Conservation (phyloP, 305 asterid genomes). For the Fraxinus velutina region DNA sequence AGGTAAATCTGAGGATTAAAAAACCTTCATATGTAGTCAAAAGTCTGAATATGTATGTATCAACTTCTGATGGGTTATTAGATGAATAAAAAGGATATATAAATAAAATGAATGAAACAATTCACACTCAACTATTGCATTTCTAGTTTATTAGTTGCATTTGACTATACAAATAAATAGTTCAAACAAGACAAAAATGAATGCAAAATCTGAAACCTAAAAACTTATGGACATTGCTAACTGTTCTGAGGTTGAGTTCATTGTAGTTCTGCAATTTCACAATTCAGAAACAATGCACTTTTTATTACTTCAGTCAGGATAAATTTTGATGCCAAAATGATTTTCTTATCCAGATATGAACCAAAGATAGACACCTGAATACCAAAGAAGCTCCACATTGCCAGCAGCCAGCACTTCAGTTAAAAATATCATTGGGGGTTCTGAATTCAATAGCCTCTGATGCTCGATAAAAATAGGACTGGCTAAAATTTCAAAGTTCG, state of each 20-base stretch:
- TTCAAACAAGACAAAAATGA: neutral
- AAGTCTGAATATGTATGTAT: too few species aligned
- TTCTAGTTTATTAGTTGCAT: neutral
- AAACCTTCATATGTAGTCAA: too few species aligned
- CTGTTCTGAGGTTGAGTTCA: conserved; percentile 10
- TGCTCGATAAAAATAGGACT: neutral
- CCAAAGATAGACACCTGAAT: neutral
- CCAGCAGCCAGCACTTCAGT: neutral
- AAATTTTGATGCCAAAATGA: conserved; percentile 10
- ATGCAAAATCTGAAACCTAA: neutral
- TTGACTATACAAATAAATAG: neutral
- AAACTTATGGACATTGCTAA: neutral
- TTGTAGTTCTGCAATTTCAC: neutral
- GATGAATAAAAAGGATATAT: neutral
- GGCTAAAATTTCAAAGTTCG: neutral
- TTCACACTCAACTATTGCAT: neutral
- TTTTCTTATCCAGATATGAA: neutral
- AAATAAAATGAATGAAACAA: neutral
- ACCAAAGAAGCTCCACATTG: neutral
- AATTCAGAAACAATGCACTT: neutral
- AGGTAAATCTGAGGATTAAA: too few species aligned
- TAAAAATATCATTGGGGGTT: neutral
- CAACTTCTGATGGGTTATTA: neutral
- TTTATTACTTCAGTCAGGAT: conserved; percentile 4
- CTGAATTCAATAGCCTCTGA: neutral